phyloP scores from a whole-genome alignment of 257 asterid genomes.

The Solanum habrochaites region DNA sequence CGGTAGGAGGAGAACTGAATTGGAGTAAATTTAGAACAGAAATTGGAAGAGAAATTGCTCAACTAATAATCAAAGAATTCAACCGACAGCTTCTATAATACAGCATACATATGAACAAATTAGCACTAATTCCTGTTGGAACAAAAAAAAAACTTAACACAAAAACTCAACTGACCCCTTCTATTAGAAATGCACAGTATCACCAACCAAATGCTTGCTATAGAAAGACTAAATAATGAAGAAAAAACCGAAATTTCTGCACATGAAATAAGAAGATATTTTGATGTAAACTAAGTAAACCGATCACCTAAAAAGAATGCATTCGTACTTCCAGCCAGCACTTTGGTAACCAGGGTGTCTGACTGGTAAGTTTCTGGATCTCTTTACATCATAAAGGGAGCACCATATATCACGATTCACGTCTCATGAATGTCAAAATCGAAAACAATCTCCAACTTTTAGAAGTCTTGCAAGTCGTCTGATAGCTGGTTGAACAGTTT shows the following conservation, averaged over 20 bases:
- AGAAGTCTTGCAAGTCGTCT: slow-evolving; percentile 53
- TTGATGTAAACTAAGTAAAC: neutral
- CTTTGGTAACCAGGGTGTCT: neutral
- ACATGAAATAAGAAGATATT: neutral
- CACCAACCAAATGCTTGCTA: neutral
- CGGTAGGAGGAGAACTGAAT: neutral
- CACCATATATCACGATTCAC: neutral
- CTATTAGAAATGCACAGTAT: neutral
- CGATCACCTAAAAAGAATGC: neutral
- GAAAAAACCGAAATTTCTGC: neutral
- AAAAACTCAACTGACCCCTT: neutral
- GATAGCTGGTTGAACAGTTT: slow-evolving; percentile 50
- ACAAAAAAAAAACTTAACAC: neutral
- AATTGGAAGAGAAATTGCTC: neutral
- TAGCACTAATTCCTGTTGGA: neutral
- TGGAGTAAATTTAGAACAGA: neutral
- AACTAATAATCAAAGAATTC: neutral
- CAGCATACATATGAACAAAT: slow-evolving; percentile 31
- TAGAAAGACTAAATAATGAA: neutral
- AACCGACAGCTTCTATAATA: slow-evolving; percentile 20
- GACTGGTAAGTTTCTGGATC: neutral
- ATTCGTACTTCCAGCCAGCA: neutral
- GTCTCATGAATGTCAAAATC: slow-evolving; percentile 2
- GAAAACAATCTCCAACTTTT: slow-evolving; percentile 51
- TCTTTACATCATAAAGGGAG: neutral